Evolutionary conservation across 345 rosid species (phyloP).

Genomic region (Salix suchowensis): DNA sequence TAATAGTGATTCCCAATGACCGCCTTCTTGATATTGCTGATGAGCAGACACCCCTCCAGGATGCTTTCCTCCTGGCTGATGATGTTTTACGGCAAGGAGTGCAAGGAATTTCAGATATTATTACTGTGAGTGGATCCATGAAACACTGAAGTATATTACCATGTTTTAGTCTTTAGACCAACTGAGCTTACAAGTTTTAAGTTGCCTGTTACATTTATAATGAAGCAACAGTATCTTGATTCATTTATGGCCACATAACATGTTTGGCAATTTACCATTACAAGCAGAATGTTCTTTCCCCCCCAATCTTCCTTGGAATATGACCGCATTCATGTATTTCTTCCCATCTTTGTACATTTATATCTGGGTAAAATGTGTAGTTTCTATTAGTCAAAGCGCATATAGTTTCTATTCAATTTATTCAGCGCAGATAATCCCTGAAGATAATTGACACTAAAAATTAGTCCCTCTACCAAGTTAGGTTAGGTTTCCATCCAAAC

Average conservation of each 20-base stretch:
- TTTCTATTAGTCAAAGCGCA: too few relatives aligned
- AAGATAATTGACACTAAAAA: too few relatives aligned
- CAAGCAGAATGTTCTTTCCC: not conserved
- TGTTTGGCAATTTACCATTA: not conserved
- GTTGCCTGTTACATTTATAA: not conserved
- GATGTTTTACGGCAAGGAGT: slow-evolving; percentile 99
- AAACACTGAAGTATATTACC: not conserved
- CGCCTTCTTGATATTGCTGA: slow-evolving; percentile 94
- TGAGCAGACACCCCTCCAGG: slow-evolving; percentile 96
- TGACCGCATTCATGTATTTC: not conserved
- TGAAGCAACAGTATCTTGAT: too few relatives aligned
- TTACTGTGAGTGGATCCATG: slow-evolving; percentile 54
- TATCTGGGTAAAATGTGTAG: too few relatives aligned
- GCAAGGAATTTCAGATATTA: slow-evolving; percentile 96
- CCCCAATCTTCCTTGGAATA: not conserved
- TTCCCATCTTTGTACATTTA: not conserved
- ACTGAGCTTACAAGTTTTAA: not conserved
- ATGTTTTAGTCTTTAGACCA: not conserved
- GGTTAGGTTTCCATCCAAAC: too few relatives aligned
- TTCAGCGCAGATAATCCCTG: too few relatives aligned
- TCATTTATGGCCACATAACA: too few relatives aligned
- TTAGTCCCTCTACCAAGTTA: too few relatives aligned
- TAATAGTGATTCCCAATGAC: slow-evolving; percentile 95
- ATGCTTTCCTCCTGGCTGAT: slow-evolving; percentile 97
- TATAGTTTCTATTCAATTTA: too few relatives aligned